Base-by-base conservation (phyloP, 2,329 filamentous ascomycete genomes). In the Botryotinia globosa region DNA sequence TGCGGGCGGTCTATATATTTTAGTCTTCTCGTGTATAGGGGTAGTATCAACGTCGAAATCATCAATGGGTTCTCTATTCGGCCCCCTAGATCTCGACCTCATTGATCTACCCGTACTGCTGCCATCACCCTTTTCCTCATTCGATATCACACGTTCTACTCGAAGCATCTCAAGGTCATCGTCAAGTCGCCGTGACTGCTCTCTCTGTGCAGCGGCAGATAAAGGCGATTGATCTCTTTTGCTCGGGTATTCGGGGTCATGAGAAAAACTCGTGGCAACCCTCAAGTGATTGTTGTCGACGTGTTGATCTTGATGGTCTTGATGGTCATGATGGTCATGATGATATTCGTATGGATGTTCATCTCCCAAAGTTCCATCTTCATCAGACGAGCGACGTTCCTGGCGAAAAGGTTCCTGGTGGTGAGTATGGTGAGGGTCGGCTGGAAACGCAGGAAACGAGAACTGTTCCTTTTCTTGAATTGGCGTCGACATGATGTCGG, bases 111-210 rank as follows among this genome's bases (percentile, higher is more conserved):
- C 81, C 34, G 81, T 73, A 20, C 78, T 79, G 22, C 81, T 79
- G 20, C 81, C 80, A n/a, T 76, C 73, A 1, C 69, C 73, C 29
- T 69, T 74, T 6, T 77, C 77, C 14, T 75, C 76, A 51, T 74
- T 76, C 3, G 79, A 80, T 1, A 88, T 85, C 71, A 89, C 85
- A 18, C 88, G 85, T 81, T 93, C 91, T 2, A 89, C 87, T 75
- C 90, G 87, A 63, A 92, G 83, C 79, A 92, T 82, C 61, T 87
- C 85, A 69, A 92, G 81, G 74, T 92, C 90, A 80, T 93, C 91
- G 72, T 91, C 87, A 44, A 92, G 82, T 64, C 89, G 84, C 74
- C 85, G 84, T 9, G 87, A 85, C 77, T 90, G 84, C 80, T 91
- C 90, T 56, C 89, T 85, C 25, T 83, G 84, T 73, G 86, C 84